Base-by-base conservation (phyloP, 371 early-diverging fungal species). In the Lichtheimia hyalospora region DNA sequence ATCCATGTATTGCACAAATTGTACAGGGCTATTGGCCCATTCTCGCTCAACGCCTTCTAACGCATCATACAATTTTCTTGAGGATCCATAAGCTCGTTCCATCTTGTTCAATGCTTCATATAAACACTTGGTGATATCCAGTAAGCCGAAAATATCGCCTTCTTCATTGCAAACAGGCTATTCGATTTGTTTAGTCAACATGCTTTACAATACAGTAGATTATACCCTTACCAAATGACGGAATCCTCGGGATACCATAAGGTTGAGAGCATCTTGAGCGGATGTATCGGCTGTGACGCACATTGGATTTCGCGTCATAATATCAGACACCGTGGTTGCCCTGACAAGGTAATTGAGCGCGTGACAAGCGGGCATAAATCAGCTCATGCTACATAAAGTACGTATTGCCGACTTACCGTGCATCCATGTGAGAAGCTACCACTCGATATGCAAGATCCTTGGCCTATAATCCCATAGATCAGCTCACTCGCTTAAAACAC, bases 101-200 rank as follows among this genome's bases (percentile, higher is more conserved):
- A 97, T 92, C 68, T 94, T 93, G 62, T 96, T 95, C 39, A 97
- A 76, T 15, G 94, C 90, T 67, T 97, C 97, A 72, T 93, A 95
- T 55, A 97, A 84, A 76, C 96, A 94, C 66, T 94, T 95, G 27
- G 96, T 96, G 59, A 97, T 94, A 81, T 97, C 98, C 20, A 96
- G 81, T 16, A 96, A 71, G 27, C 97, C 97, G 53, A 96, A 94
- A 52, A 97, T 92, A 63, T 93, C 94, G 40, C 90, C 92, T 59
- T 92, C 91, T 62, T 94, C 92, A 67, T 92, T 89, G 75, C 95
- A 93, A 8, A 97, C 95, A 34, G 96, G 98, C 83, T 85, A 66
- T 34, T 15, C 18, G 3, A 52, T 1, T 24, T 16, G 4, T 15
- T n/a, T 15, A 40, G n/a, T 34, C 34, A 34, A 4, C 10, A 34